Base-by-base conservation (phyloP, 345 rosid species). In the Aegle marmelos region DNA sequence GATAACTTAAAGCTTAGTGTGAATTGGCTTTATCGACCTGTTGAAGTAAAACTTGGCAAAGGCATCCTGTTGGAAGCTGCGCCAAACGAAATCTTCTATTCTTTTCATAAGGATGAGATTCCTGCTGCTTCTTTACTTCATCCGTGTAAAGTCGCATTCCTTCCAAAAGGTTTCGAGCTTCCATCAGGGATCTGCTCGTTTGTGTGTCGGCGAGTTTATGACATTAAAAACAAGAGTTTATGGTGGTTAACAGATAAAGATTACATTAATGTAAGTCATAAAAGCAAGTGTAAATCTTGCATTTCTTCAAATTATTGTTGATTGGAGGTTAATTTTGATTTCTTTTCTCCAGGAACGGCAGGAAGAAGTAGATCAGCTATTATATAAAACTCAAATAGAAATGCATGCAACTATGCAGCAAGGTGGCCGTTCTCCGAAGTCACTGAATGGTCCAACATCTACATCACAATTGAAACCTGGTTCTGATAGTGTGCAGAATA, bases 221-320 rank as follows among this genome's bases (percentile, higher is more conserved):
- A 95, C 74, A 87, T 89, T 84, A 79, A 70, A 9, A 88, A 88
- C 80, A 82, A 85, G 76, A 76, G 94, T 84, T 79, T 93, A 80
- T 92, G 97, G 95, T 95, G 99, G 98, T 87, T 93, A 79, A 93
- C 94, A 68, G 99, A 95, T 87, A 91, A 89, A 87, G 85, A 93
- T 79, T 91, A 90, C 79, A 89, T 88, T 73, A 83, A 92, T 91
- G 96, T 93, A 86, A 89, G 94, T 86, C 65, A 45, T 48, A 25
- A 14, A 22, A 53, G 57, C 57, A 11, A 45, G 50, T 45, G 50
- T 45, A 45, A 45, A 45, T 45, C 34, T 36, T 25, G 33, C 54
- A n/a, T 73, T 58, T 33, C 10, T 25, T n/a, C 60, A 45, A 11
- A 4, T 4, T 37, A n/a, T 65, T 60, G n/a, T 16, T 53, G 73